Evolutionary conservation across 2,329 filamentous ascomycete genomes (phyloP).

Genomic region (Microdochium nivale): DNA sequence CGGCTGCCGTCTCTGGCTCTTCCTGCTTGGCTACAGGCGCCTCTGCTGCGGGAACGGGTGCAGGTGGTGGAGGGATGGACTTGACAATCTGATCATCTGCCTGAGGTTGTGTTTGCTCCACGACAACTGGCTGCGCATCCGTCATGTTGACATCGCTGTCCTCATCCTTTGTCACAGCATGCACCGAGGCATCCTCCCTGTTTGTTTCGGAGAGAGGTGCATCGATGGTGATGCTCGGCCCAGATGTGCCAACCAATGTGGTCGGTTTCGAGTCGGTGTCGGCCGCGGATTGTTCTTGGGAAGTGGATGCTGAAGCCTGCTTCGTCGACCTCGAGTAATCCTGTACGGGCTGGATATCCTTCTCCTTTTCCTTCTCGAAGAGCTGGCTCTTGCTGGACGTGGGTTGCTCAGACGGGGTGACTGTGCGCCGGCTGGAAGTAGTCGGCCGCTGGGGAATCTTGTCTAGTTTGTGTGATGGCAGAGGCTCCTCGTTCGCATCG

Average conservation of each 20-base stretch:
- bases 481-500: conserved; percentile 44
- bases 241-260: conserved; percentile 22
- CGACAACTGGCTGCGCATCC: conserved; percentile 39
- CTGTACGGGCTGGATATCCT: conserved; percentile 14
- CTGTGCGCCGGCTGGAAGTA: conserved; percentile 44
- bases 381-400: conserved; percentile 30
- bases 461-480: conserved; percentile 46
- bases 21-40: conserved; percentile 26
- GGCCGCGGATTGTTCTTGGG: conserved; percentile 35
- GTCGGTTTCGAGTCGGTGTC: conserved; percentile 38
- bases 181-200: conserved; percentile 24
- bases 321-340: conserved; percentile 30
- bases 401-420: conserved; percentile 42
- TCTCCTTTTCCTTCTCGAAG: conserved; percentile 39
- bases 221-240: conserved; percentile 32
- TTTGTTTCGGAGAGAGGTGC: conserved; percentile 24
- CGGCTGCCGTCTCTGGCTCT: conserved; percentile 32
- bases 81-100: conserved; percentile 27
- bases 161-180: conserved; percentile 31
- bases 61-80: conserved; percentile 37
- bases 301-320: conserved; percentile 35
- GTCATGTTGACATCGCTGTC: conserved; percentile 61
- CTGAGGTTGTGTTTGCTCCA: conserved; percentile 26
- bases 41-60: conserved; percentile 27
- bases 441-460: conserved; percentile 45